Percentiles rank a stretch among this genome's conserved stretches.
These are phyloP conservation scores for Ogataea pignaliae DNA, from an alignment of 805 yeast genomes.

Conservation along the genomic window DNA sequence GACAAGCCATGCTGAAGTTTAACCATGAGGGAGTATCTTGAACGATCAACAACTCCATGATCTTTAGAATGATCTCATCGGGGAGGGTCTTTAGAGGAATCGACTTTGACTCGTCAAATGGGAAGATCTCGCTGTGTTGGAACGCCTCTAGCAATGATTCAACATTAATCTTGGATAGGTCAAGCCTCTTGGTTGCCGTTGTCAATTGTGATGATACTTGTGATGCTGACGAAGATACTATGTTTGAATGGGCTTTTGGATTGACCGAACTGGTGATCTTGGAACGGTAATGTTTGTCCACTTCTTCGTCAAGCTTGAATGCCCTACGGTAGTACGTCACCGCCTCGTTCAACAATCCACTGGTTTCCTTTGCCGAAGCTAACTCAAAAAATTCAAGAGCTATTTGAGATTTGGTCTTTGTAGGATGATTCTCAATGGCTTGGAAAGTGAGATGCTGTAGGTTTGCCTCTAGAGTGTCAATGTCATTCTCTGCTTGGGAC, in stretches of 20 bases:
- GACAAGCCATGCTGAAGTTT: constrained; percentile 54
- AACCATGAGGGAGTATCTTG: constrained; percentile 63
- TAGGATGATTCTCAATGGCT: constrained; percentile 27
- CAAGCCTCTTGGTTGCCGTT: constrained; percentile 22
- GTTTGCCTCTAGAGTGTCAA: constrained; percentile 20
- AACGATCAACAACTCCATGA: constrained; percentile 44
- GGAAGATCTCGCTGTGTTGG: constrained; percentile 22
- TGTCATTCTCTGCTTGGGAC: neutral
- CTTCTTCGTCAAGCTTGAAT: constrained; percentile 49
- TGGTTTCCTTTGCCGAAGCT: constrained; percentile 67
- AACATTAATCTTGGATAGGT: constrained; percentile 41
- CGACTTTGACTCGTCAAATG: constrained; percentile 32
- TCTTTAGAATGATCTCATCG: constrained; percentile 50
- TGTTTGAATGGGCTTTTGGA: neutral
- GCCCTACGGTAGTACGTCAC: constrained; percentile 69
- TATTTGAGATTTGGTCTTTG: constrained; percentile 26
- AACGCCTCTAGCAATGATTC: constrained; percentile 35
- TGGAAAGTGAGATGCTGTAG: constrained; percentile 20
- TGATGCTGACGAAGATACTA: neutral
- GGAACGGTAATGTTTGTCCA: constrained; percentile 65
- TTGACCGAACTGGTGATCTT: constrained; percentile 30
- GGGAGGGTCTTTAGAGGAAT: constrained; percentile 45
- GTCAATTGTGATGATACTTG: no score
- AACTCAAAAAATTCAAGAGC: constrained; percentile 66
- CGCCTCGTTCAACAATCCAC: constrained; percentile 81